Base-by-base conservation (phyloP, 805 yeast genomes). In the Wickerhamiella hasegawae region DNA sequence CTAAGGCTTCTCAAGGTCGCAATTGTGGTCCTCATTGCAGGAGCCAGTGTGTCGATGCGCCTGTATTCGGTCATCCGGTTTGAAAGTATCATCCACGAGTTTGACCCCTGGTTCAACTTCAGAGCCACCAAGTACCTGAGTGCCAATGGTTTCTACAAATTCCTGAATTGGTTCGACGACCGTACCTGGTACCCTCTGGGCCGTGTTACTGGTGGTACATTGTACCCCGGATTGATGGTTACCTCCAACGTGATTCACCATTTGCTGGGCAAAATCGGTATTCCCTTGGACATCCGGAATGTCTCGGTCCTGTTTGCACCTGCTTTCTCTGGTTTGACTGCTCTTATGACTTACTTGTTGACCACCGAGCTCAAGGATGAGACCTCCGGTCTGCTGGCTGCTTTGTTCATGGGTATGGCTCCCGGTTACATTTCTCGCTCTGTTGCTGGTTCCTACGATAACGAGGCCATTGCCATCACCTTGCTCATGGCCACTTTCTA, bases 101-200 rank as follows among this genome's bases (percentile, higher is more conserved):
- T 90, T 58, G 65, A 60, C 43, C 62, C 62, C 19, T 58, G 62
- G 62, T 57, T 57, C 69, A 90, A 90, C 59, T 90, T 71, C 64
- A 66, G 98, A 45, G 98, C 98, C 30, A 81, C 98, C n/a, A 79
- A 80, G 57, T 83, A 82, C 57, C 68, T 90, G 45, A 93, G 83
- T 21, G 63, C 71, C 30, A 73, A 83, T 51, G 76, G 90, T 5
- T 87, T 73, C 57, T 78, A 84, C 63, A 85, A 84, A 45, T 92
- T 90, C 52, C 67, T 92, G 51, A 90, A 90, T 57, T 90, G 98
- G 98, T 90, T 90, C 51, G 98, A 90, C 56, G 96, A 87, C 56
- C 73, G 94, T 54, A 87, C 98, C 15, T 90, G 99, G 99, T 90
- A 90, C 57, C 99, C 99, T 15, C 66, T 90, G 46, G 99, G 99